phyloP scores from a whole-genome alignment of 495 filamentous ascomycete species.

The Emericellopsis terricola region DNA sequence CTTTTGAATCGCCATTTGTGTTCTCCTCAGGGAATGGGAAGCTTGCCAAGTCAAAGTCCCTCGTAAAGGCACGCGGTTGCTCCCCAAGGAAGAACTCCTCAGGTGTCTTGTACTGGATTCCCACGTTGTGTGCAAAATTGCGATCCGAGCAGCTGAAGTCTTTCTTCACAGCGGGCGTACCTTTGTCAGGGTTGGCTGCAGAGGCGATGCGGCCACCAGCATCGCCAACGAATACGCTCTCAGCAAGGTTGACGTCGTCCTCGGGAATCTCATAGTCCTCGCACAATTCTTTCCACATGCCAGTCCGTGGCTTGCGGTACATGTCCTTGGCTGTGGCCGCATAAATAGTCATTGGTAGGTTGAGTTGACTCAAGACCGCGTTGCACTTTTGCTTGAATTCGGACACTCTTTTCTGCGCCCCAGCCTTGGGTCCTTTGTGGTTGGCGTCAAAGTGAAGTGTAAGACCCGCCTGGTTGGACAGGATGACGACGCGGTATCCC shows the following conservation, averaged over 20 bases:
- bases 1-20: constrained; percentile 4
- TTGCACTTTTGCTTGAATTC: constrained; percentile 66
- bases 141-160: constrained; percentile 66
- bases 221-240: constrained; percentile 80
- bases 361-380: constrained; percentile 49
- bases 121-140: constrained; percentile 68
- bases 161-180: constrained; percentile 14
- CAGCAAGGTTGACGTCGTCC: constrained; percentile 40
- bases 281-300: constrained; percentile 79
- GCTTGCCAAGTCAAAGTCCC: constrained; percentile 43
- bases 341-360: constrained; percentile 64
- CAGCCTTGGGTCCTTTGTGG: constrained; percentile 46
- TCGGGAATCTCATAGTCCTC: constrained; percentile 53
- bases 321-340: constrained; percentile 66
- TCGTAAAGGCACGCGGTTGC: constrained; percentile 36
- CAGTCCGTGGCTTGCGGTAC: constrained; percentile 70
- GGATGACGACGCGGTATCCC: constrained; percentile 59
- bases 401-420: constrained; percentile 37
- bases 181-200: constrained; percentile 7
- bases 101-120: constrained; percentile 64
- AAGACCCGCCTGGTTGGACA: constrained; percentile 80
- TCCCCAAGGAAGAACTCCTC: constrained; percentile 78
- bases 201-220: constrained; percentile 39
- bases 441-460: constrained; percentile 44
- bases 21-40: constrained; percentile 13